phyloP scores from a whole-genome alignment of 2,329 filamentous ascomycete genomes.

The Gaeumannomyces sp. region DNA sequence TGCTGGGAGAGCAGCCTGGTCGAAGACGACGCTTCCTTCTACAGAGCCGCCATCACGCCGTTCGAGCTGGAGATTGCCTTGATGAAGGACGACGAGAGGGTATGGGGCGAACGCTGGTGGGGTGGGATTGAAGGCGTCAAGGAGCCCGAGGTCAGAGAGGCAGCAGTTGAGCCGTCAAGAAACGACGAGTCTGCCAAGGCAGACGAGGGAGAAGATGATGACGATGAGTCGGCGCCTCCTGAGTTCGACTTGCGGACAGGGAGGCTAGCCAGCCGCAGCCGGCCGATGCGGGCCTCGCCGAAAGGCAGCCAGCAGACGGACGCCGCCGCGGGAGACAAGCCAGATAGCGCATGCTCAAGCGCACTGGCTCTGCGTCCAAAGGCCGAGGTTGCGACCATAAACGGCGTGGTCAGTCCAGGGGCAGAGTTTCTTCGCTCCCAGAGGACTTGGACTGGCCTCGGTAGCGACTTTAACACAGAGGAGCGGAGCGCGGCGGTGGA shows the following conservation, averaged over 20 bases:
- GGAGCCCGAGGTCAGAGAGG: conserved; percentile 22
- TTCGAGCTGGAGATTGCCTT: conserved; percentile 83
- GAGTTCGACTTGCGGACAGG: conserved; percentile 92
- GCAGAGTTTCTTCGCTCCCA: conserved; percentile 79
- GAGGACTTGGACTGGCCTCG: conserved; percentile 85
- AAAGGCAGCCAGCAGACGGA: conserved; percentile 15
- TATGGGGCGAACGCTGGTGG: conserved; percentile 87
- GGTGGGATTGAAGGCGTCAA: conserved; percentile 73
- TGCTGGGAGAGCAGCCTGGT: conserved; percentile 96
- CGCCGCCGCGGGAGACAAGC: background rate
- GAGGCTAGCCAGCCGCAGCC: conserved; percentile 69
- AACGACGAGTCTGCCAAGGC: conserved; percentile 17
- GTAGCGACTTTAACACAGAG: conserved; percentile 65
- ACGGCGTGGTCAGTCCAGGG: conserved; percentile 82
- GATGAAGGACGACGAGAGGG: conserved; percentile 63
- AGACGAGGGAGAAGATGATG: conserved; percentile 23
- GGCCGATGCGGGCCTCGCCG: conserved; percentile 56
- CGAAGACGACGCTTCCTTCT: conserved; percentile 77
- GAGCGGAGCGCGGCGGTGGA: conserved; percentile 65
- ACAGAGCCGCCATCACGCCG: conserved; percentile 84
- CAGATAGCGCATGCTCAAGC: conserved; percentile 28
- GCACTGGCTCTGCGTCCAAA: conserved; percentile 51
- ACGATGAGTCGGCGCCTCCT: conserved; percentile 71
- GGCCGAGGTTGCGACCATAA: conserved; percentile 72
- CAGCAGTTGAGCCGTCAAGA: background rate